phyloP scores from a whole-genome alignment of 2,329 filamentous ascomycete species.

The Penicillium griseofulvum region DNA sequence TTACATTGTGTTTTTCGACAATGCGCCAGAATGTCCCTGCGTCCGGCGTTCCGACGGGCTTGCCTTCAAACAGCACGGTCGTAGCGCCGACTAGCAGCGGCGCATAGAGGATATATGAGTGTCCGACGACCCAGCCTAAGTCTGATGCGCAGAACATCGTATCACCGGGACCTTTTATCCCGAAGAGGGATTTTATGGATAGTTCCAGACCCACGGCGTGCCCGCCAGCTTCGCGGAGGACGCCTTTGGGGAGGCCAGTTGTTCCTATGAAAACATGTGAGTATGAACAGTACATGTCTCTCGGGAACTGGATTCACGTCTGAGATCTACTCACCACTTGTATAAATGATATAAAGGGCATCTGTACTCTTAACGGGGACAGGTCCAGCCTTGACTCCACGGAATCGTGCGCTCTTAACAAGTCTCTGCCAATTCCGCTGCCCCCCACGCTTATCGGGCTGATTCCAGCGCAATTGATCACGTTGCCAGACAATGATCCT shows the following conservation, averaged over 20 bases:
- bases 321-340: slow-evolving; percentile 52
- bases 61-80: slow-evolving; percentile 90
- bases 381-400: slow-evolving; percentile 67
- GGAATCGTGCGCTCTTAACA: slow-evolving; percentile 65
- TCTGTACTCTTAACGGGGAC: slow-evolving; percentile 78
- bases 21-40: slow-evolving; percentile 87
- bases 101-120: slow-evolving; percentile 85
- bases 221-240: slow-evolving; percentile 77
- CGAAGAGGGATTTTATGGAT: slow-evolving; percentile 78
- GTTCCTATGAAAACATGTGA: slow-evolving; percentile 54
- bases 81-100: slow-evolving; percentile 81
- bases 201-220: slow-evolving; percentile 83
- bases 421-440: slow-evolving; percentile 78
- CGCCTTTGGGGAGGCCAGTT: slow-evolving; percentile 78
- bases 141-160: slow-evolving; percentile 79
- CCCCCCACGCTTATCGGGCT: slow-evolving; percentile 62
- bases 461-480: slow-evolving; percentile 70
- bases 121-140: slow-evolving; percentile 88
- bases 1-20: slow-evolving; percentile 80
- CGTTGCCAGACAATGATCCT: slow-evolving; percentile 82
- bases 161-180: slow-evolving; percentile 77
- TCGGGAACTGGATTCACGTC: too few species aligned
- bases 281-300: not conserved
- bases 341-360: slow-evolving; percentile 87
- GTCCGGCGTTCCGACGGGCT: slow-evolving; percentile 84